Conservation (phyloP, 2,329 filamentous ascomycete genomes). For the Parascedosporium putredinis region DNA sequence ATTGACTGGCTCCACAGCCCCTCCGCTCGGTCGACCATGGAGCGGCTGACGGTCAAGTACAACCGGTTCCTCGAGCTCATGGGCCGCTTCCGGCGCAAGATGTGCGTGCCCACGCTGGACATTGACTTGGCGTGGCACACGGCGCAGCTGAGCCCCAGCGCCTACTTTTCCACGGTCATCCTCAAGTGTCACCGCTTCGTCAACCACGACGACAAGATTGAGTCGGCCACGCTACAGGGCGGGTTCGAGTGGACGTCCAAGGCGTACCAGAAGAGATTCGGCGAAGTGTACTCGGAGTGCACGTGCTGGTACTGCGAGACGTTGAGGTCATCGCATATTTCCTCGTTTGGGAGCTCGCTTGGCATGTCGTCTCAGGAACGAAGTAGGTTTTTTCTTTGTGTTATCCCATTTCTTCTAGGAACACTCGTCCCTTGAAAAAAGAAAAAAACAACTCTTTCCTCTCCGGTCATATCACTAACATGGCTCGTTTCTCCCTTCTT, state of each 20-base stretch:
- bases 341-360: slow-evolving; percentile 32
- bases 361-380: slow-evolving; percentile 35
- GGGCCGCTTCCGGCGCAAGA: slow-evolving; percentile 27
- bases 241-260: slow-evolving; percentile 66
- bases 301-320: slow-evolving; percentile 79
- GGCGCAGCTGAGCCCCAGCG: slow-evolving; percentile 56
- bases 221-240: slow-evolving; percentile 51
- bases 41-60: slow-evolving; percentile 55
- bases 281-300: slow-evolving; percentile 63
- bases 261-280: slow-evolving; percentile 53
- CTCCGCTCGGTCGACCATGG: slow-evolving; percentile 50
- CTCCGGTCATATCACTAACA: background rate
- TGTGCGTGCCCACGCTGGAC: slow-evolving; percentile 61
- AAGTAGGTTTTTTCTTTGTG: slow-evolving; percentile 17
- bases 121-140: slow-evolving; percentile 74
- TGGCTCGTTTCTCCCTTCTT: background rate
- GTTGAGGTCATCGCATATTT: slow-evolving; percentile 26
- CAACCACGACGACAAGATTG: slow-evolving; percentile 78
- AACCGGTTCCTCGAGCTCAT: slow-evolving; percentile 53
- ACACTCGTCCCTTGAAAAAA: background rate
- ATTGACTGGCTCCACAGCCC: slow-evolving; percentile 74
- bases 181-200: slow-evolving; percentile 48
- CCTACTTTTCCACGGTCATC: slow-evolving; percentile 53
- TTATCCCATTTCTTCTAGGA: background rate
- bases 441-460: background rate